Percentiles rank a stretch among this genome's conserved stretches.
Evolutionary conservation across 179 eudicot species (phyloP).

Genomic region (Sideroxylon spinosum): DNA sequence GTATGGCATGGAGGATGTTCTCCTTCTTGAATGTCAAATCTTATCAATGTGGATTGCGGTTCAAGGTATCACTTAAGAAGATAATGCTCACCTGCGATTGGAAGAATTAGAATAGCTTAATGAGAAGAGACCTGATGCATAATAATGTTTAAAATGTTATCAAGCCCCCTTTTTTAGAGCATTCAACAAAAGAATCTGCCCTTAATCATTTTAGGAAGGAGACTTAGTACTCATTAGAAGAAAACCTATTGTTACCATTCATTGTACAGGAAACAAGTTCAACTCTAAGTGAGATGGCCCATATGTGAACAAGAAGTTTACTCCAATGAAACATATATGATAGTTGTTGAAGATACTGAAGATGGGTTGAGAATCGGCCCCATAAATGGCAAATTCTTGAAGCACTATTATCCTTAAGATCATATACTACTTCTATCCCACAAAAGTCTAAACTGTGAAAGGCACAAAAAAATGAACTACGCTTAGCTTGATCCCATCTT

Average conservation of each 20-base stretch:
- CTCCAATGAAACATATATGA: neutral
- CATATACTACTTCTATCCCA: too few relatives aligned
- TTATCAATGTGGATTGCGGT: neutral
- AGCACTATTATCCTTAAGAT: too few relatives aligned
- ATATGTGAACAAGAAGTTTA: neutral
- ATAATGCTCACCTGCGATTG: neutral
- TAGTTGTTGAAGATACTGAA: neutral
- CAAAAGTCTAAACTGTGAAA: too few relatives aligned
- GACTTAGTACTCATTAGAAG: neutral
- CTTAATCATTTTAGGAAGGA: neutral
- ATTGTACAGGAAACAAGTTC: neutral
- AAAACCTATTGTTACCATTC: conserved; percentile 3
- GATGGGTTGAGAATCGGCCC: conserved; percentile 13
- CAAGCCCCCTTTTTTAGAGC: too few relatives aligned
- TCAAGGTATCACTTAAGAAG: neutral
- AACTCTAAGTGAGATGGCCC: conserved; percentile 10
- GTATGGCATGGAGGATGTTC: neutral
- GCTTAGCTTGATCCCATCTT: too few relatives aligned
- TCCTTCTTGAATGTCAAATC: neutral
- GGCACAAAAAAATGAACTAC: too few relatives aligned
- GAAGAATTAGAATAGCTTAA: neutral
- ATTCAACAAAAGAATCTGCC: too few relatives aligned
- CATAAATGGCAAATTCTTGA: neutral
- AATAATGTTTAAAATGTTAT: too few relatives aligned
- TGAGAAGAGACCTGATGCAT: too few relatives aligned